phyloP scores from a whole-genome alignment of 2,329 filamentous ascomycete species.

The Alternaria infectoria region DNA sequence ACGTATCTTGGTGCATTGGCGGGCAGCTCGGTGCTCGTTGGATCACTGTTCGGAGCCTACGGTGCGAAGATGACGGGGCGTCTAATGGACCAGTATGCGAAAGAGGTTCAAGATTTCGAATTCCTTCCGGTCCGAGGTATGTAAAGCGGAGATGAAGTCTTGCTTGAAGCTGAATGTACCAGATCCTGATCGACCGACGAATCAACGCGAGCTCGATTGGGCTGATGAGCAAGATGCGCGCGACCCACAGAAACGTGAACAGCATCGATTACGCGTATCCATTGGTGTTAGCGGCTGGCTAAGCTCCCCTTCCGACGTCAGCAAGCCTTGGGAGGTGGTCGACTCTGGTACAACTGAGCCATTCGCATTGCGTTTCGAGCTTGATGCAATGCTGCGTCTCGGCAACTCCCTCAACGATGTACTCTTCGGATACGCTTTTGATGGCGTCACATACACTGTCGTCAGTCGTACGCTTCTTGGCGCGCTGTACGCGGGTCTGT shows the following conservation, averaged over 20 bases:
- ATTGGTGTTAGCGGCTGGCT: slow-evolving; percentile 85
- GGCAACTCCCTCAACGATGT: slow-evolving; percentile 78
- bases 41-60: slow-evolving; percentile 87
- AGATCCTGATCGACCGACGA: slow-evolving; percentile 32
- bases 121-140: slow-evolving; percentile 73
- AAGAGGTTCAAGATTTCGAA: slow-evolving; percentile 85
- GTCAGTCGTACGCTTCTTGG: slow-evolving; percentile 64
- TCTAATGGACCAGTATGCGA: slow-evolving; percentile 83
- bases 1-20: slow-evolving; percentile 79
- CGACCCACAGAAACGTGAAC: slow-evolving; percentile 37
- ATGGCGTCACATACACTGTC: slow-evolving; percentile 72
- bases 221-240: slow-evolving; percentile 33
- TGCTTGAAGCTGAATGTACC: neutral
- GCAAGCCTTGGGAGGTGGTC: slow-evolving; percentile 77
- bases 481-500: slow-evolving; percentile 53
- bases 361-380: slow-evolving; percentile 83
- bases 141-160: neutral
- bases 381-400: slow-evolving; percentile 75
- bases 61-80: slow-evolving; percentile 79
- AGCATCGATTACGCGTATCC: slow-evolving; percentile 68
- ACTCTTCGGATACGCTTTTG: slow-evolving; percentile 79
- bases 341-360: slow-evolving; percentile 71
- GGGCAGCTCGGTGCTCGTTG: slow-evolving; percentile 78
- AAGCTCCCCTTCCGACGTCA: slow-evolving; percentile 70
- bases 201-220: slow-evolving; percentile 29